Base-by-base conservation (phyloP, 78 protist species). In the Polysphondylium violaceum region DNA sequence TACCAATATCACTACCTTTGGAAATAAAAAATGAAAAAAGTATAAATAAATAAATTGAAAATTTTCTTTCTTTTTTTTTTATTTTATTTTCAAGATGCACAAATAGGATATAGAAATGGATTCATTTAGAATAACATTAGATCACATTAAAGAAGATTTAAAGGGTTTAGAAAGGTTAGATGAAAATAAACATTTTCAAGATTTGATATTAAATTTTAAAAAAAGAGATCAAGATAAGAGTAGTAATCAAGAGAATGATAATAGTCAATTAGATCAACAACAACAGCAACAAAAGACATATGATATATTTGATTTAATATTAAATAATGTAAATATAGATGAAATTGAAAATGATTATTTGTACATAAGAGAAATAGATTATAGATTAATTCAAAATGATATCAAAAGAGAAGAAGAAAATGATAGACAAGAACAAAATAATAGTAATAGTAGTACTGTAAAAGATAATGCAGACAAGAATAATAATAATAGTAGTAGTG, bases 271-370 rank as follows among this genome's bases (percentile, higher is more conserved):
- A 36, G 36, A 23, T 0, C 51, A 64, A 21, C 65, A 68, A 16
- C 29, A 44, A 53, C 43, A 71, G 19, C 44, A 25, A 29, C 74
- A 29, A 31, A 79, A 79, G 31, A 67, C 43, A 16, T 14, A 25
- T 23, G 88, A 79, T 67, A 79, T 79, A 47, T 67, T 79, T 29
- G 88, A 79, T 51, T 79, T 41, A 35, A 79, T 79, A 47, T 53
- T 79, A 79, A 21, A 38, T 35, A 79, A 79, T 67, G 88, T 79
- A 29, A 72, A 79, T 67, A 35, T 79, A 35, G 25, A 50, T 38
- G 88, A 79, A 35, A 79, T 79, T 36, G 76, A 65, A 27, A 43
- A 65, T 8, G 63, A 53, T n/a, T 79, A 67, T 56, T 36, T 64
- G 40, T 79, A 79, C 55, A n/a, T 79, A n/a, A 79, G 73, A 17